Conservation (phyloP, 2,329 filamentous ascomycete genomes). For the Aspergillus amoenus region DNA sequence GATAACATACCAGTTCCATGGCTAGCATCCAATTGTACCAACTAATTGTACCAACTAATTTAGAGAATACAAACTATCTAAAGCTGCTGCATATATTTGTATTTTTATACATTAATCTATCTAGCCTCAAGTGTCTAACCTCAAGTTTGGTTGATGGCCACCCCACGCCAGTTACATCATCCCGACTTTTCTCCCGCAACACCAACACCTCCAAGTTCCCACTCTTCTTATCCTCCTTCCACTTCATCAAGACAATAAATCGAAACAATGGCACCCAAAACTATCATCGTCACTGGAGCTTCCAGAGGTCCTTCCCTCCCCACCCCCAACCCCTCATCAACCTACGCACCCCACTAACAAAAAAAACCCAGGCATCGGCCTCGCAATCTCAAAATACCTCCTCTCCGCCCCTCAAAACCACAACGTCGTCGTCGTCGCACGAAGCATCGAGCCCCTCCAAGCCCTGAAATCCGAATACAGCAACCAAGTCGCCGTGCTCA, state of each 20-base stretch:
- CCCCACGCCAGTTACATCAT: neutral
- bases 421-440: constrained; percentile 60
- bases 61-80: too few species aligned
- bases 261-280: constrained; percentile 55
- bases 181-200: neutral
- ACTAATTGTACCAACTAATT: neutral
- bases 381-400: constrained; percentile 60
- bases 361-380: constrained; percentile 55
- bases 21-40: neutral
- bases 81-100: too few species aligned
- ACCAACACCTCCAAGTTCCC: neutral
- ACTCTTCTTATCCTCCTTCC: neutral
- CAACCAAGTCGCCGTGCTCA: constrained; percentile 55
- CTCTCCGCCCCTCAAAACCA: constrained; percentile 50
- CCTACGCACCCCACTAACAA: neutral
- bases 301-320: constrained; percentile 52
- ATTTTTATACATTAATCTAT: too few species aligned
- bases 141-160: neutral
- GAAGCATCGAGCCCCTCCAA: constrained; percentile 54
- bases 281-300: constrained; percentile 69
- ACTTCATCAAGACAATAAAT: neutral
- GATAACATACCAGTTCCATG: neutral
- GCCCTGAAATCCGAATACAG: constrained; percentile 55
- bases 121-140: too few species aligned
- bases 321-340: neutral